Evolutionary conservation across 352 stramenopile genomes (phyloP).

Genomic region (Phytophthora meadii): DNA sequence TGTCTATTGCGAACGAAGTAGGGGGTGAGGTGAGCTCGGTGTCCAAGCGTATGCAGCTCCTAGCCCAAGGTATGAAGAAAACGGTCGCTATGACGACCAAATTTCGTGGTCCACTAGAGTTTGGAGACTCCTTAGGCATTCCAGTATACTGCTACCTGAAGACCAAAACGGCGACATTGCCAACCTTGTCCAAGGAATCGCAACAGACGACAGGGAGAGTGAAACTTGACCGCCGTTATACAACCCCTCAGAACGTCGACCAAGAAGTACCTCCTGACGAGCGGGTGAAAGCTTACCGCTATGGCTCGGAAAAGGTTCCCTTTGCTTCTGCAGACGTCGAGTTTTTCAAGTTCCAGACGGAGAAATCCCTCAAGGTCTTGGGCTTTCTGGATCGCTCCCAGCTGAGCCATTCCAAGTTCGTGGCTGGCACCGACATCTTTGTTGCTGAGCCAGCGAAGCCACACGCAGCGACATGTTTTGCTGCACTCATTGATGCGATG

Average conservation of each 20-base stretch:
- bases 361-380: constrained; percentile 79
- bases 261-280: constrained; percentile 75
- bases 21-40: constrained; percentile 71
- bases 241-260: constrained; percentile 67
- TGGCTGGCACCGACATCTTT: constrained; percentile 73
- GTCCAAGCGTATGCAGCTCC: constrained; percentile 74
- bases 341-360: constrained; percentile 83
- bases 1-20: constrained; percentile 79
- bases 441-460: constrained; percentile 78
- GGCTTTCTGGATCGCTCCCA: constrained; percentile 71
- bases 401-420: constrained; percentile 63
- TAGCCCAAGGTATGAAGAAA: constrained; percentile 84
- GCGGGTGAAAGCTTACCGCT: constrained; percentile 83
- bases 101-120: constrained; percentile 77
- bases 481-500: constrained; percentile 74
- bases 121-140: constrained; percentile 69
- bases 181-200: constrained; percentile 79
- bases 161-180: constrained; percentile 73
- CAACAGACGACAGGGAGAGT: constrained; percentile 66
- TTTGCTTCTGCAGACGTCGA: constrained; percentile 84
- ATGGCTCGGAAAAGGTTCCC: constrained; percentile 79
- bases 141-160: constrained; percentile 84
- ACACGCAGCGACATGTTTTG: constrained; percentile 64
- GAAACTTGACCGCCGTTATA: constrained; percentile 78
- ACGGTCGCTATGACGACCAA: constrained; percentile 75